Conservation (phyloP, 768 basidiomycete genomes). For the Suillus subaureus region DNA sequence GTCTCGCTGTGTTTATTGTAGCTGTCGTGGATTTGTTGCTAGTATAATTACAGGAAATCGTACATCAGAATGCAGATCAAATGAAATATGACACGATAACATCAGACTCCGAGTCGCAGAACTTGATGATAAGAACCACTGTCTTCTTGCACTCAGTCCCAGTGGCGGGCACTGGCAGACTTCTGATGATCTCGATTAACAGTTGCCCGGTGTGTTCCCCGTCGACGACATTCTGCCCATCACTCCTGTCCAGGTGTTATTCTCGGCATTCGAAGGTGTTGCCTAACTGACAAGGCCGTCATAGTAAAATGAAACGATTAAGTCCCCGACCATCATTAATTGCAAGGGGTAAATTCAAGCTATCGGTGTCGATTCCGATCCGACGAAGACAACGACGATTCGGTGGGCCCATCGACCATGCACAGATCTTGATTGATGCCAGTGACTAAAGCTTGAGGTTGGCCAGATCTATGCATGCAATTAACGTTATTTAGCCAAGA, state of each 20-base stretch:
- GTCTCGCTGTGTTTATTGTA: constrained; percentile 8
- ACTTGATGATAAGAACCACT: neutral
- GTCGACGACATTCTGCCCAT: neutral
- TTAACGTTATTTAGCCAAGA: neutral
- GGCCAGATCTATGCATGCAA: neutral
- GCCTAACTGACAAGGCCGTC: neutral
- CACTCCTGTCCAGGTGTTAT: neutral
- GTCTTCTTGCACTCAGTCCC: neutral
- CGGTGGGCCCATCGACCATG: neutral
- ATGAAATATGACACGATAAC: neutral
- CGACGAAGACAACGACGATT: constrained; percentile 1
- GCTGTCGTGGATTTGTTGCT: constrained; percentile 4
- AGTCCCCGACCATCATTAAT: constrained; percentile 6
- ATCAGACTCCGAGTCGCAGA: constrained; percentile 1
- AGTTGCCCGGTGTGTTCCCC: neutral
- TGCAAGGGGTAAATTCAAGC: neutral
- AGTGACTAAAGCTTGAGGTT: neutral
- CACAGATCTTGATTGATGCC: neutral
- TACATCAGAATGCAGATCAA: neutral
- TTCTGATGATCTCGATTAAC: neutral
- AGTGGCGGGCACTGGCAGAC: neutral
- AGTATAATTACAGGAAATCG: constrained; percentile 8
- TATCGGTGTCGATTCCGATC: constrained; percentile 2
- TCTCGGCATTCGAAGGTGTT: constrained; percentile 1
- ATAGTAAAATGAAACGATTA: neutral